These are phyloP conservation scores for Moniliophthora roreri DNA, from an alignment of 1,284 basidiomycete species.

Conservation along the genomic window DNA sequence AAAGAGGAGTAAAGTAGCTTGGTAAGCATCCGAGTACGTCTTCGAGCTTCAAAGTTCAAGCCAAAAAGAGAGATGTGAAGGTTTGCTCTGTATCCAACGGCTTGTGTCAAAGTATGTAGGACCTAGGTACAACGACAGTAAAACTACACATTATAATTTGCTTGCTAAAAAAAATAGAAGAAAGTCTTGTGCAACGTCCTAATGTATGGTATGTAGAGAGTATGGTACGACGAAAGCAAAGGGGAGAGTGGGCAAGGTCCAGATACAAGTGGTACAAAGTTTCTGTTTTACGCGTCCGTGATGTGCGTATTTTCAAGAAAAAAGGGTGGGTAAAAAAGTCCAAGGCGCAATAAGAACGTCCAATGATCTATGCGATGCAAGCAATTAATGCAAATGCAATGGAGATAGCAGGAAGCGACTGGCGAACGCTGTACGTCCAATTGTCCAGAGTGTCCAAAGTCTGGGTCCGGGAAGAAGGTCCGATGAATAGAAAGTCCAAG, in stretches of 20 bases:
- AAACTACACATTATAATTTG: background rate
- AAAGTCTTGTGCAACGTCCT: too few relatives aligned
- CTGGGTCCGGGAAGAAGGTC: background rate
- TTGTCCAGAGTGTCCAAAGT: background rate
- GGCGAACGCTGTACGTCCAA: too few relatives aligned
- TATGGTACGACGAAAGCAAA: background rate
- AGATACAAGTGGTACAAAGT: background rate
- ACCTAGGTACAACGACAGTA: background rate
- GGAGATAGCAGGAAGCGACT: too few relatives aligned
- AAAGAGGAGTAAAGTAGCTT: background rate
- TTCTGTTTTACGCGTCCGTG: background rate
- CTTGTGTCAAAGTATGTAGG: background rate
- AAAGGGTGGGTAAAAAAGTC: too few relatives aligned
- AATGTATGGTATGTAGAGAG: background rate
- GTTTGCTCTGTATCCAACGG: background rate
- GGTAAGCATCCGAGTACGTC: background rate
- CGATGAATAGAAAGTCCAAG: background rate
- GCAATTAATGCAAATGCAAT: background rate
- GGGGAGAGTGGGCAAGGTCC: background rate
- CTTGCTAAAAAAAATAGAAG: background rate
- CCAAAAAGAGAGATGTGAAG: background rate
- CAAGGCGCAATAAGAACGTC: background rate
- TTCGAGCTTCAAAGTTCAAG: too few relatives aligned
- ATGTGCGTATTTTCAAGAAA: background rate
- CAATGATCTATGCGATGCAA: background rate